Evolutionary conservation across 257 asterid species (phyloP).

Genomic region (Gentiana macrophylla): DNA sequence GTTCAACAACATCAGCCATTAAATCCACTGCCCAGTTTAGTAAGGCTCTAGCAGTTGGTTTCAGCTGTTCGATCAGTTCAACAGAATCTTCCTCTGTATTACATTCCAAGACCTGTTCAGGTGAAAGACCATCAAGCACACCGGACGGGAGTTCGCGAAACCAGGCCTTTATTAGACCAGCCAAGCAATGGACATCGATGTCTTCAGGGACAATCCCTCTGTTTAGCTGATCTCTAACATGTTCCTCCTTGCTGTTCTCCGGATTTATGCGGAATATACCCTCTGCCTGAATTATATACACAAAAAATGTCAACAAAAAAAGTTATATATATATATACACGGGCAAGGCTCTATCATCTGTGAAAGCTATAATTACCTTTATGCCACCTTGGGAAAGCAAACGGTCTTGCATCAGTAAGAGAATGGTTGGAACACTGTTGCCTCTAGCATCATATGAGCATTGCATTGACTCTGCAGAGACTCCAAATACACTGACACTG

Average conservation of each 20-base stretch:
- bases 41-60: slow-evolving; percentile 65
- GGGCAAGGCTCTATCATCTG: too few species aligned
- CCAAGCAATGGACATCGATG: slow-evolving; percentile 90
- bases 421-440: slow-evolving; percentile 95
- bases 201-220: slow-evolving; percentile 80
- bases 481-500: slow-evolving; percentile 93
- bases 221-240: slow-evolving; percentile 81
- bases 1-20: slow-evolving; percentile 97
- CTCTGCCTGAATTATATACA: slow-evolving; percentile 53
- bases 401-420: slow-evolving; percentile 76
- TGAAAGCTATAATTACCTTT: slow-evolving; percentile 30
- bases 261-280: slow-evolving; percentile 96
- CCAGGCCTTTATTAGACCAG: slow-evolving; percentile 96
- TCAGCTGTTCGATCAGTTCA: slow-evolving; percentile 59
- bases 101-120: slow-evolving; percentile 75
- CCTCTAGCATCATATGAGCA: slow-evolving; percentile 83
- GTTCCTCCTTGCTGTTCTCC: slow-evolving; percentile 84
- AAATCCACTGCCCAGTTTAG: slow-evolving; percentile 93
- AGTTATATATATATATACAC: too few species aligned
- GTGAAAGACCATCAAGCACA: slow-evolving; percentile 82
- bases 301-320: not conserved
- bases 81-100: slow-evolving; percentile 66
- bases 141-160: slow-evolving; percentile 87
- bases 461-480: slow-evolving; percentile 97
- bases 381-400: slow-evolving; percentile 72